Evolutionary conservation across 2,329 filamentous ascomycete species (phyloP).

Genomic region (Sclerotinia borealis): DNA sequence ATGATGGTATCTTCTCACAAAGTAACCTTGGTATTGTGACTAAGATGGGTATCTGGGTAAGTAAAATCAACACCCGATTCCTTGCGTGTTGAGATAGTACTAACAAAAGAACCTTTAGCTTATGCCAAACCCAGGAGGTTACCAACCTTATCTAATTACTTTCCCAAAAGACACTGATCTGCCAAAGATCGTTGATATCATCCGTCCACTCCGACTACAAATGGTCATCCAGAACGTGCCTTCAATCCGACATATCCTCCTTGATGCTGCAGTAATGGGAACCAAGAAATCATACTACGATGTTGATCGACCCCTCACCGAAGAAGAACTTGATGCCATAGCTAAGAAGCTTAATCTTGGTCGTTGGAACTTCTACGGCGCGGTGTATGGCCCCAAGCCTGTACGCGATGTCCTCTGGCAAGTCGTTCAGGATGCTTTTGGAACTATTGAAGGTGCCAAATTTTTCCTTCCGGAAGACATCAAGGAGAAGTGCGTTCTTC

Average conservation of each 20-base stretch:
- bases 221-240: conserved; percentile 39
- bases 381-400: conserved; percentile 33
- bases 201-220: conserved; percentile 37
- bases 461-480: conserved; percentile 30
- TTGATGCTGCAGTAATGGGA: conserved; percentile 34
- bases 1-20: conserved; percentile 45
- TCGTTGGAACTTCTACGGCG: conserved; percentile 44
- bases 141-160: conserved; percentile 40
- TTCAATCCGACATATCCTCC: conserved; percentile 28
- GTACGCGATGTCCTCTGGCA: conserved; percentile 33
- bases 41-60: conserved; percentile 43
- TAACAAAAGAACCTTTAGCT: conserved; percentile 29
- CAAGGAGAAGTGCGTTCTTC: conserved; percentile 26
- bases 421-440: conserved; percentile 28
- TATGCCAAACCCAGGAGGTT: conserved; percentile 47
- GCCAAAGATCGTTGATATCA: conserved; percentile 37
- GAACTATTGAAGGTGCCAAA: conserved; percentile 28
- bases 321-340: conserved; percentile 38
- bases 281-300: conserved; percentile 32
- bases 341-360: conserved; percentile 38
- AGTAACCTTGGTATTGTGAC: conserved; percentile 47
- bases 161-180: conserved; percentile 35
- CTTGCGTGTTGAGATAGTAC: not conserved
- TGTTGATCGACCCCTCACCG: conserved; percentile 33
- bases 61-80: not conserved